A percentile compares a stretch with the other conserved stretches of the same genome.
Evolutionary conservation across 192 early-diverging fungal genomes (phyloP).

Genomic region (Pilobolus umbonatus): DNA sequence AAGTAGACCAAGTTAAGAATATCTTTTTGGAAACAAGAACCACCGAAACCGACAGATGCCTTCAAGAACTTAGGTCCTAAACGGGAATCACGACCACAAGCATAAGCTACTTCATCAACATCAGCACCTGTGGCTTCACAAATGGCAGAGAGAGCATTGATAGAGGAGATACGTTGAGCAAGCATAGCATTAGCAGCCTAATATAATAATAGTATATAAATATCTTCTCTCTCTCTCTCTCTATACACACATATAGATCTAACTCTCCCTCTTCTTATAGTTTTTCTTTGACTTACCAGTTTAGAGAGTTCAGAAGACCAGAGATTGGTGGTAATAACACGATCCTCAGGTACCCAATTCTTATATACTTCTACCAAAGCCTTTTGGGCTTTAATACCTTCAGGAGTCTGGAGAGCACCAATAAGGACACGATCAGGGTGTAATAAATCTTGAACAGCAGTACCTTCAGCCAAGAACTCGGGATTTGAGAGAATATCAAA

Average conservation of each 20-base stretch:
- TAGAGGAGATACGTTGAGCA: conserved; percentile 89
- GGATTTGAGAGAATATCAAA: conserved; percentile 92
- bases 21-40: conserved; percentile 95
- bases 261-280: not conserved
- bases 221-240: not conserved
- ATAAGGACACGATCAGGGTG: conserved; percentile 89
- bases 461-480: conserved; percentile 94
- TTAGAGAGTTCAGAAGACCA: conserved; percentile 97
- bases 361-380: conserved; percentile 75
- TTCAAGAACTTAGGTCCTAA: conserved; percentile 89
- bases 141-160: conserved; percentile 85
- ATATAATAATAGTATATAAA: conserved; percentile 9
- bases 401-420: conserved; percentile 67
- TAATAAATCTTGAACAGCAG: conserved; percentile 77
- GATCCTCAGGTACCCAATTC: conserved; percentile 78
- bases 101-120: conserved; percentile 87
- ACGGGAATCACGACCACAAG: conserved; percentile 79
- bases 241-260: no score
- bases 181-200: conserved; percentile 89
- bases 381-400: conserved; percentile 72
- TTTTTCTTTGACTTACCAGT: conserved; percentile 47
- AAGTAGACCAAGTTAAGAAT: conserved; percentile 89
- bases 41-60: conserved; percentile 91
- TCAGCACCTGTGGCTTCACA: conserved; percentile 92
- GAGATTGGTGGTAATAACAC: conserved; percentile 84